Evolutionary conservation across 768 basidiomycete species (phyloP).

Genomic region (Collybia nuda): DNA sequence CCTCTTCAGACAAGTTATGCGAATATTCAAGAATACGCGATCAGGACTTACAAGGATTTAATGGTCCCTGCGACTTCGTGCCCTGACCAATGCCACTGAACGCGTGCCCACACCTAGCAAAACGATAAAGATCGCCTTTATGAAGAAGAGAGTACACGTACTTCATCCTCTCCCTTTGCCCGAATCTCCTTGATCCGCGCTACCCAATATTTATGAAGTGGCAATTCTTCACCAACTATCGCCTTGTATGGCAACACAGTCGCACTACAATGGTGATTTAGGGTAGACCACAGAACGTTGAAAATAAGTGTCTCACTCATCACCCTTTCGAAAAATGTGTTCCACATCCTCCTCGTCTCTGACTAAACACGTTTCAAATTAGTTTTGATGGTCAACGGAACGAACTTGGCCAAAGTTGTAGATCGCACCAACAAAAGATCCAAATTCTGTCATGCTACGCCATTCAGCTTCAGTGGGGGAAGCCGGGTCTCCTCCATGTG

Average conservation of each 20-base stretch:
- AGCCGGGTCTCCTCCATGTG: constrained; percentile 4
- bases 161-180: constrained; percentile 22
- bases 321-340: constrained; percentile 25
- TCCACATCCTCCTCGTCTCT: constrained; percentile 29
- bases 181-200: constrained; percentile 48
- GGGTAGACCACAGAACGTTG: not conserved
- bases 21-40: not conserved
- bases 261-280: constrained; percentile 25
- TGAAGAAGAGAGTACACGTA: constrained; percentile 15
- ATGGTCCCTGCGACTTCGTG: constrained; percentile 42
- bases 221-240: constrained; percentile 21
- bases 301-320: constrained; percentile 30
- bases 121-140: not conserved
- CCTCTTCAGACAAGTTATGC: no score
- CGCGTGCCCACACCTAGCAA: constrained; percentile 48
- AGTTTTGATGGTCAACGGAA: not conserved
- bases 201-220: constrained; percentile 49
- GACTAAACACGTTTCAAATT: constrained; percentile 11
- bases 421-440: constrained; percentile 24
- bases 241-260: constrained; percentile 38
- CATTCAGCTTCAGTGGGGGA: constrained; percentile 17
- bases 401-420: not conserved
- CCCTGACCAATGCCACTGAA: constrained; percentile 58
- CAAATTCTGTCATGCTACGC: constrained; percentile 14
- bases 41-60: constrained; percentile 46